Evolutionary conservation across 2,329 filamentous ascomycete species (phyloP), one percentile per base, ranked within the genome.

Genomic region (Neopestalotiopsis clavispora): DNA sequence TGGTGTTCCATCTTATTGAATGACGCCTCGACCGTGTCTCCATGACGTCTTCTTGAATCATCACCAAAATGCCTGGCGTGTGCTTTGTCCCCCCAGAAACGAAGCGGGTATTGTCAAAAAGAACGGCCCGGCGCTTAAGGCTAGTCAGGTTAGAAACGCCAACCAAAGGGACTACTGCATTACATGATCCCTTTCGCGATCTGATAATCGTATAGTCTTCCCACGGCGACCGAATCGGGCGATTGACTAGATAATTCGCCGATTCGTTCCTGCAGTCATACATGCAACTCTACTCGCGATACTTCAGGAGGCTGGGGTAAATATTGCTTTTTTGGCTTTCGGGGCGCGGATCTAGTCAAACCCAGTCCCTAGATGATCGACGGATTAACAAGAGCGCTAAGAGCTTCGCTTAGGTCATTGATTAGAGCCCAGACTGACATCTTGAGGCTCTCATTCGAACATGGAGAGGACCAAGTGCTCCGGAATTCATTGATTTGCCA

Each of bases 41-140:
- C 14, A 65, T 65, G 62, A 65, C 62, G 62, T 28, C 62, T 49
- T 65, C 34, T 49, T 65, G 62, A 65, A 49, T 65, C 62, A 65
- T 65, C 38, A 65, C 34, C 13, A 20, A 59, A 59, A 40, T 6
- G 30, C 32, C 23, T 63, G 32, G 30, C 60, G 60, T 45, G 38
- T 45, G 38, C n/a, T 13, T 17, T 60, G 4, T 38, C 57, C 23
- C 28, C 57, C 23, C 23, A 28, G 30, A 17, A n/a, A 20, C 17
- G 6, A 28, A 23, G 45, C 45, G 45, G 45, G 45, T 52, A 52
- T 28, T 52, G 45, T 52, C 45, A 23, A 52, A 23, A 17, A 52
- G 17, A 52, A 38, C 13, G 57, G 32, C 17, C 57, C 57, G 57
- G 57, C 28, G 57, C 57, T 52, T 52, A 10, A 17, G 10, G 45